These are phyloP conservation scores for Sclerotinia glacialis DNA, from an alignment of 2,329 filamentous ascomycete species.

Conservation along the genomic window DNA sequence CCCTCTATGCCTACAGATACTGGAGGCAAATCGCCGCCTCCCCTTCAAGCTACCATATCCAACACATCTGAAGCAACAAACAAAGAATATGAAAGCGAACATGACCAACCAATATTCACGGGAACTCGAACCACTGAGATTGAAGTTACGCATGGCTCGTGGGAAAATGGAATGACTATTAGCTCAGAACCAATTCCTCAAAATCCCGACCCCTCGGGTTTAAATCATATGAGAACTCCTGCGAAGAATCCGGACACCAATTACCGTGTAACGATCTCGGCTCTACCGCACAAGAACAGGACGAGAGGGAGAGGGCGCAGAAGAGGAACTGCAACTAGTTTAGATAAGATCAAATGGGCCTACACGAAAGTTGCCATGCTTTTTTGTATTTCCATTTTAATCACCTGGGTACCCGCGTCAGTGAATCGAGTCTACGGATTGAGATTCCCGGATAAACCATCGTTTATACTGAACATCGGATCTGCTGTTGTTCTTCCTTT, in stretches of 20 bases:
- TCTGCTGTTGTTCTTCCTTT: slow-evolving; percentile 72
- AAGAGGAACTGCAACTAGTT: background rate
- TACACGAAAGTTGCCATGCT: slow-evolving; percentile 68
- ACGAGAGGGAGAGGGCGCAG: background rate
- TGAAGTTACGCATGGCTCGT: slow-evolving; percentile 26
- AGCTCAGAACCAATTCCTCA: background rate
- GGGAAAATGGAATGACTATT: slow-evolving; percentile 11
- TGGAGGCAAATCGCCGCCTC: slow-evolving; percentile 40
- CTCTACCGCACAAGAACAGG: background rate
- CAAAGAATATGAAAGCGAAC: background rate
- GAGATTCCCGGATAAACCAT: slow-evolving; percentile 50
- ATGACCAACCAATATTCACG: slow-evolving; percentile 17
- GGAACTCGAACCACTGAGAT: slow-evolving; percentile 32
- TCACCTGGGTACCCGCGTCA: slow-evolving; percentile 74
- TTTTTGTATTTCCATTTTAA: slow-evolving; percentile 67
- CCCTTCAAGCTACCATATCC: background rate
- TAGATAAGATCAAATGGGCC: slow-evolving; percentile 63
- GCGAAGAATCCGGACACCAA: slow-evolving; percentile 17
- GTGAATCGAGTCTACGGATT: slow-evolving; percentile 73
- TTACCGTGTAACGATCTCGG: slow-evolving; percentile 26
- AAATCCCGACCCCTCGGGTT: background rate
- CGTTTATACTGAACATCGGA: slow-evolving; percentile 63
- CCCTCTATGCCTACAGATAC: background rate
- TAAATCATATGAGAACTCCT: background rate
- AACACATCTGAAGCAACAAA: background rate